Base-by-base conservation (phyloP, 331 rosid genomes). In the Saraca asoca region DNA sequence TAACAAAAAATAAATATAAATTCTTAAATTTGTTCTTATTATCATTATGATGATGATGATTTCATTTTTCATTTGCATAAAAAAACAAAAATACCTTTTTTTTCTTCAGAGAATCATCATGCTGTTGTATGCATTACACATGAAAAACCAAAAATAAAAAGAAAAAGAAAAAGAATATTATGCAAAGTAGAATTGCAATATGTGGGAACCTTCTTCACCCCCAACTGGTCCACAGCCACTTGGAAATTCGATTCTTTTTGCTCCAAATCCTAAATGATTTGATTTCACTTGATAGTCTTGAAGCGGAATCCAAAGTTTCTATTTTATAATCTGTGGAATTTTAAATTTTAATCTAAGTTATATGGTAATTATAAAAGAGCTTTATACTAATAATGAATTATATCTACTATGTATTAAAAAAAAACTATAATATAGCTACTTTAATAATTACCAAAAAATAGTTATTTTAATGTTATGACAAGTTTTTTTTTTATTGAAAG, bases 31-130 rank as follows among this genome's bases (percentile, higher is more conserved):
- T 63, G 57, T 46, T 54, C 10, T 12, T 33, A 63, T 45, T 16
- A 35, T 46, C 56, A 61, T 50, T 15, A 48, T 63, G 45, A 33
- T 48, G 35, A 46, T 46, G 31, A 45, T 45, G 44, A 46, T 63
- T 29, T 56, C 16, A 5, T 50, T 31, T 14, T 66, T 58, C 39
- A 65, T 51, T 65, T 53, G 29, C 57, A 34, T 55, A 46, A 51
- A 58, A 24, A 24, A 24, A 24, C 66, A 74, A 51, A 52, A 39
- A 49, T 39, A 10, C 0, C 39, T 37, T 33, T 17, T 33, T 7
- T 58, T 51, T 7, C 60, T 54, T 16, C 29, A 17, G 6, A 18
- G 34, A 73, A 51, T 59, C 71, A 80, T 79, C 83, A 79, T 79
- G 80, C 77, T 74, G 74, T 74, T 63, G 77, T 51, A 52, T 13